Percentiles rank a stretch among this genome's conserved stretches.
These are phyloP conservation scores for Trypanosoma theileri DNA, from an alignment of 208 protist species.

Conservation along the genomic window DNA sequence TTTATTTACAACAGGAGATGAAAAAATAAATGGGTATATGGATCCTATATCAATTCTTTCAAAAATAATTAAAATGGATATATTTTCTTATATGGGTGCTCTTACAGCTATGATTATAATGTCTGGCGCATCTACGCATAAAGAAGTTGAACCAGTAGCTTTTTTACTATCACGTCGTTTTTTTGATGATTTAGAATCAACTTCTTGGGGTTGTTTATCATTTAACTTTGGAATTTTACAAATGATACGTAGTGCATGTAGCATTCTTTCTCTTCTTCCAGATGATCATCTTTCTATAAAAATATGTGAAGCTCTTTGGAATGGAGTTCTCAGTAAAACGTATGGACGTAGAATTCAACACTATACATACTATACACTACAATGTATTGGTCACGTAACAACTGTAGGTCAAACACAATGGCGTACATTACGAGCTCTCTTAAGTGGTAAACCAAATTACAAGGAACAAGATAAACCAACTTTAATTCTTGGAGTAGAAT, in stretches of 20 bases:
- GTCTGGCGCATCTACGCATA: constrained; percentile 18
- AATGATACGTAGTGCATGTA: constrained; percentile 14
- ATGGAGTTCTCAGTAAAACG: constrained; percentile 16
- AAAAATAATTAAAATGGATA: constrained; percentile 26
- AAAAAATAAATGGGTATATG: constrained; percentile 6
- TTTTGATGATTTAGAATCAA: constrained; percentile 21
- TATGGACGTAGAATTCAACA: constrained; percentile 6
- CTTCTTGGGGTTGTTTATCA: constrained; percentile 16
- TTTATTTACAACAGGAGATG: constrained; percentile 20
- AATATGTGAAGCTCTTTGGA: constrained; percentile 23
- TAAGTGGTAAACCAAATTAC: neutral
- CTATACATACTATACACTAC: constrained; percentile 26
- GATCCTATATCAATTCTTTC: neutral
- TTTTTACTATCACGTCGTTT: constrained; percentile 9
- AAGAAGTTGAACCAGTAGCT: constrained; percentile 10
- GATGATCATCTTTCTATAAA: constrained; percentile 20
- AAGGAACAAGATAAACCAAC: neutral
- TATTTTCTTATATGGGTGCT: constrained; percentile 18
- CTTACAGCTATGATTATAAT: constrained; percentile 23
- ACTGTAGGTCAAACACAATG: constrained; percentile 21
- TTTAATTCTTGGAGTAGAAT: neutral
- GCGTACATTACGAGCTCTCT: constrained; percentile 13
- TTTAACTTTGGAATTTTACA: constrained; percentile 24
- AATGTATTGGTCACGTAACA: constrained; percentile 23
- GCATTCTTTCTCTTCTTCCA: constrained; percentile 8